Evolutionary conservation across 306 rosid species (phyloP), one percentile per base, ranked within the genome.

Genomic region (Ziziphus jujuba): DNA sequence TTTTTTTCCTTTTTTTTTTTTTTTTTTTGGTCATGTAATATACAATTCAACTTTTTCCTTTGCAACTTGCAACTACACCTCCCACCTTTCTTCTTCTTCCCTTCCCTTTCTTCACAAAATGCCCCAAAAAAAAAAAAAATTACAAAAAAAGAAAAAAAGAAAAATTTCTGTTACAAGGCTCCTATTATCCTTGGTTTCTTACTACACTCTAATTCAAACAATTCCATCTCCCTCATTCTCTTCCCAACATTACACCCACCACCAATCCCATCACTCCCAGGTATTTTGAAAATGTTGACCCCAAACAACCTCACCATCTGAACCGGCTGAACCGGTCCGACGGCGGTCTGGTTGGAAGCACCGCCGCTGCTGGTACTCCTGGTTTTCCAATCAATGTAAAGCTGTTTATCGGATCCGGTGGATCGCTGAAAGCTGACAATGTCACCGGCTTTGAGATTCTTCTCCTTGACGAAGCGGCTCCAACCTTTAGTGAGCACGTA

Each of bases 401-500:
- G 87, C 70, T 93, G 97, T 54, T 61, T 69, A 25, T 88, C 97
- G 58, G 81, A 88, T 12, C 92, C 97, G 47, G 86, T 84, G 13
- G 97, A 90, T 7, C 90, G 73, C 36, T 84, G 83, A 24, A 93
- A 93, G 35, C 82, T 71, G 28, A 93, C 97, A 73, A 85, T 79
- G 81, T 93, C 97, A 11, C 99, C 99, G 76, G 99, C 92, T 75
- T 80, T 88, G 4, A 93, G 78, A 24, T 74, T 82, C 85, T 93
- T 93, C 70, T 93, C 99, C 65, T 88, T 93, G 24, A 93, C 99
- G 81, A 93, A 93, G 78, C 99, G 85, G 89, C 95, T 90, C 99
- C 99, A 93, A 1, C 99, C 99, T 52, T 93, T 93, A 0, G 99
- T 93, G 9, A 93, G 57, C 60, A 93, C 98, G 35, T 93, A 93